Conservation (phyloP, 495 filamentous ascomycete species). For the Lepraria neglecta region DNA sequence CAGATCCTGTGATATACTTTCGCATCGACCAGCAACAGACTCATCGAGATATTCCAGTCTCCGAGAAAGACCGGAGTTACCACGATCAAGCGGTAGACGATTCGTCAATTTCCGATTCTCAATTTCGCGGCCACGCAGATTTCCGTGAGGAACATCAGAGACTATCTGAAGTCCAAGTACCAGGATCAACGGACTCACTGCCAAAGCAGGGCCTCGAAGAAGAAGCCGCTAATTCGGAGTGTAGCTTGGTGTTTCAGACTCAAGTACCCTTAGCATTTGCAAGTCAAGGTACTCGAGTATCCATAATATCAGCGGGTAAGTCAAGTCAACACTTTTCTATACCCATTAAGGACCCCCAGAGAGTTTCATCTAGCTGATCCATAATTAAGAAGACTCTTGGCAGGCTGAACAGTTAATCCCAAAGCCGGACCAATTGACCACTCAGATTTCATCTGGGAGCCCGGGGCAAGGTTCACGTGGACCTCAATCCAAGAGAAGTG, state of each 20-base stretch:
- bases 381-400: background rate
- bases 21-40: background rate
- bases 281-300: constrained; percentile 9
- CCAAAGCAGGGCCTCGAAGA: background rate
- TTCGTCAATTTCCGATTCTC: background rate
- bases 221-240: background rate
- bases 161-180: constrained; percentile 7
- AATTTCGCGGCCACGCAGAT: background rate
- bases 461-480: background rate
- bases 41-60: background rate
- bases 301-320: constrained; percentile 8
- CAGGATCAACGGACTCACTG: background rate
- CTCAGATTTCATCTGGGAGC: constrained; percentile 7
- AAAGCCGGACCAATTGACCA: background rate
- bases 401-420: background rate
- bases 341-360: background rate
- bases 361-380: background rate
- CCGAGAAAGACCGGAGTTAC: background rate
- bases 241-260: constrained; percentile 13
- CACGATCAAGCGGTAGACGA: background rate
- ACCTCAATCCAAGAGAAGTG: background rate
- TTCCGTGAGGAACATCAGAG: background rate
- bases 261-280: constrained; percentile 6
- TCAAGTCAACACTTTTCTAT: background rate
- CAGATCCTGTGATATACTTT: background rate